These are phyloP conservation scores for thale cress (Arabidopsis thaliana) DNA, from an alignment of 345 rosid genomes.

Conservation along the genomic window DNA sequence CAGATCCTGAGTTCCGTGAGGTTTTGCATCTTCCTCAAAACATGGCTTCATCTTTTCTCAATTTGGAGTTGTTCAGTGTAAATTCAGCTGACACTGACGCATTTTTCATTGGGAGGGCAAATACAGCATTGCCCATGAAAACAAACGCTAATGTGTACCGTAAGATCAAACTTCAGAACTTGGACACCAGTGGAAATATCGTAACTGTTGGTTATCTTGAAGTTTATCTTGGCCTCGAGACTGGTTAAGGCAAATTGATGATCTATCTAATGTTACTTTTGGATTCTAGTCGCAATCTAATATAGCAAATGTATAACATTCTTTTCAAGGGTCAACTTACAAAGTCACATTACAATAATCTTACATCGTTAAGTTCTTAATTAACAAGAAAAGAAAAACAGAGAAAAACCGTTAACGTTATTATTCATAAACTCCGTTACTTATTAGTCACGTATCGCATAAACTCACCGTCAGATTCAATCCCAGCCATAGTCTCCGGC, in stretches of 20 bases:
- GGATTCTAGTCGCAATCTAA: no score
- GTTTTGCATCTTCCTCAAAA: background rate
- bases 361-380: slow-evolving; percentile 21
- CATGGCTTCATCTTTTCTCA: background rate
- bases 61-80: background rate
- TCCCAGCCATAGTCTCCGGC: slow-evolving; percentile 82
- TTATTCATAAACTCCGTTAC: slow-evolving; percentile 19
- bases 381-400: background rate
- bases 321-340: slow-evolving; percentile 28
- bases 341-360: slow-evolving; percentile 29
- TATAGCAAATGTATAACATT: slow-evolving; percentile 18
- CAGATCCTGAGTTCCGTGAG: slow-evolving; percentile 5
- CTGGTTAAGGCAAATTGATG: background rate
- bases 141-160: slow-evolving; percentile 8
- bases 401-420: slow-evolving; percentile 30
- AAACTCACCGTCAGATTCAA: slow-evolving; percentile 77
- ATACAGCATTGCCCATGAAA: background rate
- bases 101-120: slow-evolving; percentile 4
- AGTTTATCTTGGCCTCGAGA: slow-evolving; percentile 13
- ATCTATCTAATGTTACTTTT: background rate
- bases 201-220: slow-evolving; percentile 7
- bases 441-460: slow-evolving; percentile 60
- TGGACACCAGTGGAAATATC: background rate
- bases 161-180: background rate
- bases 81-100: slow-evolving; percentile 1